Conservation (phyloP, 805 yeast species). For the Cyberlindnera samutprakarnensis region DNA sequence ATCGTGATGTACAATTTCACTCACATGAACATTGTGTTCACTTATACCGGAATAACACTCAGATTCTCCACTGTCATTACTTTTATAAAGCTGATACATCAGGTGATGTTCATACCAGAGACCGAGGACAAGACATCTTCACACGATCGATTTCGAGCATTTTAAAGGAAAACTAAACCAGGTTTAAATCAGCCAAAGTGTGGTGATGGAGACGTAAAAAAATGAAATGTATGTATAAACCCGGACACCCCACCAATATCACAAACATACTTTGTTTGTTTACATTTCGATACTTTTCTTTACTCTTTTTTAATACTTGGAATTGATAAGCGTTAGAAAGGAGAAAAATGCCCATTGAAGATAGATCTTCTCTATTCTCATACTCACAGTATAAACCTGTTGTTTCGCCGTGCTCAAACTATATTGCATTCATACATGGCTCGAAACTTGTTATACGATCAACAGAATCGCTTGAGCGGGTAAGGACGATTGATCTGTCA, state of each 20-base stretch:
- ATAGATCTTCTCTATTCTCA: slow-evolving; percentile 1
- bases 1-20: slow-evolving; percentile 59
- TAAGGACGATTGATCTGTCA: slow-evolving; percentile 5
- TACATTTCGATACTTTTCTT: no score
- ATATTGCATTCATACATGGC: slow-evolving; percentile 10
- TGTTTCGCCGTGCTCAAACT: slow-evolving; percentile 11
- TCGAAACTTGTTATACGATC: slow-evolving; percentile 11
- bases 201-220: no score
- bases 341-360: no score
- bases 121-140: slow-evolving; percentile 59
- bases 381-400: slow-evolving; percentile 7
- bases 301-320: no score
- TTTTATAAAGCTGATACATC: slow-evolving; percentile 46
- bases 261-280: no score
- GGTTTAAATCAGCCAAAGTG: no score
- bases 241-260: no score
- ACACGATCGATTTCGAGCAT: no score
- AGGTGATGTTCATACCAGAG: slow-evolving; percentile 57
- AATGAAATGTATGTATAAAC: no score
- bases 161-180: no score
- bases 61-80: slow-evolving; percentile 69
- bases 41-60: slow-evolving; percentile 52
- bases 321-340: no score
- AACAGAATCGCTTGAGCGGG: slow-evolving; percentile 6
- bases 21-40: slow-evolving; percentile 47